Base-by-base conservation (phyloP, 2,329 filamentous ascomycete species). In the Colletotrichum tropicale region DNA sequence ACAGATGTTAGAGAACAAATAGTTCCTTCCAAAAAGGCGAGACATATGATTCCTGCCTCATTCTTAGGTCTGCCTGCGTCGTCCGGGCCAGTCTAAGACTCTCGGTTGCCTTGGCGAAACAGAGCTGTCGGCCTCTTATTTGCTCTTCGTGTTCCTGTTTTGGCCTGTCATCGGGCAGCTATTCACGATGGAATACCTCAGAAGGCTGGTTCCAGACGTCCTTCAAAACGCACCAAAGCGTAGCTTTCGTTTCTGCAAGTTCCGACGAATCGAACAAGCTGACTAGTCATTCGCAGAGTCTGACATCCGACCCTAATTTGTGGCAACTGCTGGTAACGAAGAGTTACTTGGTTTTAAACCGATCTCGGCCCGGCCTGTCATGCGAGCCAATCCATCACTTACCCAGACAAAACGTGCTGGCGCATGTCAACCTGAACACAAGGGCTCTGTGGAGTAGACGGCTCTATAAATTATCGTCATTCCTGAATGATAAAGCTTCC, bases 171-270 rank as follows among this genome's bases (percentile, higher is more conserved):
- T n/a, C 9, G 9, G 9, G 18, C 18, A n/a, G 16, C 8, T 43
- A 43, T 43, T 43, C 38, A 43, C 1, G 38, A 43, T n/a, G 8
- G 16, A 43, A n/a, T n/a, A 6, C 8, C 16, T 43, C 1, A 38
- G 36, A 48, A 48, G 2, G 18, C 43, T 12, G 9, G n/a, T 21
- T 48, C 1, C n/a, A 21, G 10, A 21, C n/a, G 43, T 48, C 6
- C 10, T n/a, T 13, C 3, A 3, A 1, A 12, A 13, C n/a, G 3
- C 6, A 21, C 0, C 6, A 7, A n/a, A 3, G 43, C n/a, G n/a
- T 21, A 52, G n/a, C 43, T 21, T 52, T 13, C 6, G 43, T 52
- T 52, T 52, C 16, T 21, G 6, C 6, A 7, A 21, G n/a, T 21
- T 7, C 43, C 43, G 10, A 13, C 1, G 2, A 13, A 21, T 21